phyloP scores from a whole-genome alignment of 2,329 filamentous ascomycete genomes.

The Aureobasidium lini region DNA sequence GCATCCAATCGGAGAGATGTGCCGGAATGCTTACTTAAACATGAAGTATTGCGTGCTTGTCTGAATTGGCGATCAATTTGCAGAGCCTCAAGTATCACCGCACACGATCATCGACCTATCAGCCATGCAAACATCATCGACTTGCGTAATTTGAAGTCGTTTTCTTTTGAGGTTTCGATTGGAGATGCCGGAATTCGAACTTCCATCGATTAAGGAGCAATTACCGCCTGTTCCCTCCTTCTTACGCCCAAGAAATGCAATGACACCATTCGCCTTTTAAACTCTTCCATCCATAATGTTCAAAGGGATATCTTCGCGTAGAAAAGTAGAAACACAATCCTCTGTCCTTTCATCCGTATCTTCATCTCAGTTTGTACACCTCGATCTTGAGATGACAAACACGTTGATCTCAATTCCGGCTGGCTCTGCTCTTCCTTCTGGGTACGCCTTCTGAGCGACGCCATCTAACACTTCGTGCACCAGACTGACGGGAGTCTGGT shows the following conservation, averaged over 20 bases:
- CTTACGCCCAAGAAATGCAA: constrained; percentile 5
- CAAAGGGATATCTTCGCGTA: constrained; percentile 9
- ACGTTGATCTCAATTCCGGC: constrained; percentile 41
- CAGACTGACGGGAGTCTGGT: constrained; percentile 43
- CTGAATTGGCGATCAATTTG: neutral
- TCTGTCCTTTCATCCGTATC: neutral
- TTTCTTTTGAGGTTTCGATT: neutral
- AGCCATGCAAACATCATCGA: neutral
- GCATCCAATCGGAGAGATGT: neutral
- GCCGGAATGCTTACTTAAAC: neutral
- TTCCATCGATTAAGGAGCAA: neutral
- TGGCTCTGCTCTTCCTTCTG: constrained; percentile 35
- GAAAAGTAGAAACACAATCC: neutral
- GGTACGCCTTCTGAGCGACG: constrained; percentile 46
- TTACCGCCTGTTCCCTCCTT: neutral
- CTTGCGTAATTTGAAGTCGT: neutral
- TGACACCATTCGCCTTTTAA: neutral
- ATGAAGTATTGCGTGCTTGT: neutral
- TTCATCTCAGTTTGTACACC: constrained; percentile 5
- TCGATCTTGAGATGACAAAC: constrained; percentile 36
- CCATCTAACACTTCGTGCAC: constrained; percentile 53
- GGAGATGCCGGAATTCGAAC: neutral
- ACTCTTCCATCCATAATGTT: constrained; percentile 2
- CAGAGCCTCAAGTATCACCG: neutral
- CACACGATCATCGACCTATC: neutral